phyloP scores from a whole-genome alignment of 1,139 yeast species.

The Saccharomyces hybrid region DNA sequence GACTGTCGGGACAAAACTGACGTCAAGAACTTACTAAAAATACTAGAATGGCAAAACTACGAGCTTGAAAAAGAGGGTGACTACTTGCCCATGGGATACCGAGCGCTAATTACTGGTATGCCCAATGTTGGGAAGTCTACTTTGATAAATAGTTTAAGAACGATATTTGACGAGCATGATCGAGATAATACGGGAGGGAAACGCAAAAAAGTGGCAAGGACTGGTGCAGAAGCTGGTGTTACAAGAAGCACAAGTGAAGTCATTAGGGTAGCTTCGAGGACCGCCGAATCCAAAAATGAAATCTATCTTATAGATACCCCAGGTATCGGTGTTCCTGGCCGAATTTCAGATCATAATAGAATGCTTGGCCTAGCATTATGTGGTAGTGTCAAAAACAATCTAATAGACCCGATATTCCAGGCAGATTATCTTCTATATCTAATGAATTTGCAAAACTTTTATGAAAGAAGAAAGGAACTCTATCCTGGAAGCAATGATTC shows the following conservation, averaged over 20 bases:
- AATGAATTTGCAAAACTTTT: slow-evolving; percentile 53
- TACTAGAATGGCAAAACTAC: slow-evolving; percentile 37
- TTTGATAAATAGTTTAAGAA: slow-evolving; percentile 65
- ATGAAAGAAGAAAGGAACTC: slow-evolving; percentile 25
- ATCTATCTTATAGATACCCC: slow-evolving; percentile 83
- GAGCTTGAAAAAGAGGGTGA: slow-evolving; percentile 34
- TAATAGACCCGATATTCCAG: slow-evolving; percentile 74
- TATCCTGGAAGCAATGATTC: slow-evolving; percentile 43
- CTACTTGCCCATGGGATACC: slow-evolving; percentile 75
- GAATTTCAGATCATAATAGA: slow-evolving; percentile 51
- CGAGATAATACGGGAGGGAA: slow-evolving; percentile 16
- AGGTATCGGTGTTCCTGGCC: slow-evolving; percentile 74
- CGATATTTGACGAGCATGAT: slow-evolving; percentile 31
- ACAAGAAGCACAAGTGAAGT: slow-evolving; percentile 75
- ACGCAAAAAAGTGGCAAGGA: slow-evolving; percentile 63
- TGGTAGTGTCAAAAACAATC: slow-evolving; percentile 66
- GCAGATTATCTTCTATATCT: slow-evolving; percentile 78
- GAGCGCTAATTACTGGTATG: slow-evolving; percentile 81
- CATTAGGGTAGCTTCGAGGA: slow-evolving; percentile 42
- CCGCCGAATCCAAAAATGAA: slow-evolving; percentile 46
- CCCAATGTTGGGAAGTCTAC: slow-evolving; percentile 99
- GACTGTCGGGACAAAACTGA: slow-evolving; percentile 53
- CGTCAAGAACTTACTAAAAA: slow-evolving; percentile 43
- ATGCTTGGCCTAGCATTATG: slow-evolving; percentile 71
- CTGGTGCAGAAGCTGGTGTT: slow-evolving; percentile 89